A percentile compares a stretch with the other conserved stretches of the same genome.
These are phyloP conservation scores for Asterophora lycoperdoides DNA, from an alignment of 768 basidiomycete species.

Conservation along the genomic window DNA sequence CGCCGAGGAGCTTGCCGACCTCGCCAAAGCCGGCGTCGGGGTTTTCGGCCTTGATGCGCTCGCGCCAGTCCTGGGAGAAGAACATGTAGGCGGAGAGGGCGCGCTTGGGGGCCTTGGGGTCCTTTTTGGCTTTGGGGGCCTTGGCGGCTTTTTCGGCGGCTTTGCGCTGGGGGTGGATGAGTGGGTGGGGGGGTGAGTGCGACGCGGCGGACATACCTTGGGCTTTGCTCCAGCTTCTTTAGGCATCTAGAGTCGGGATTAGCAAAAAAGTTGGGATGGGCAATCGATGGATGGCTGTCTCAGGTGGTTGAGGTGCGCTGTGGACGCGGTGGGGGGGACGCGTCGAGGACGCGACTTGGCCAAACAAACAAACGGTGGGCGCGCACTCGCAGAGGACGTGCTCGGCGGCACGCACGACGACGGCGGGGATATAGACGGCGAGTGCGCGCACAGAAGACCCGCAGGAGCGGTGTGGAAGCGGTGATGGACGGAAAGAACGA, in stretches of 20 bases:
- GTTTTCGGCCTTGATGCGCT: constrained; percentile 93
- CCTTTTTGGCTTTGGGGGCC: constrained; percentile 60
- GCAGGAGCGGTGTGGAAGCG: neutral
- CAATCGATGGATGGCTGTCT: neutral
- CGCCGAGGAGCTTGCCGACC: constrained; percentile 91
- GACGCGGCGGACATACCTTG: constrained; percentile 43
- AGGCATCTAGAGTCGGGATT: constrained; percentile 55
- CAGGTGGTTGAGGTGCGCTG: too few species aligned
- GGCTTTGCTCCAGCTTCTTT: constrained; percentile 63
- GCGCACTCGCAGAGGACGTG: neutral
- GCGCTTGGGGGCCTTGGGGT: constrained; percentile 85
- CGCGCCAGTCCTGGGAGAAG: constrained; percentile 95
- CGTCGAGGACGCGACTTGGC: constrained; percentile 13
- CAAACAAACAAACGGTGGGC: constrained; percentile 15
- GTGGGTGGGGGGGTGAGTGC: constrained; percentile 3
- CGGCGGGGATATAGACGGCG: neutral
- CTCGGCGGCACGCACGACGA: constrained; percentile 1
- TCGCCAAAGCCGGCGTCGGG: constrained; percentile 94
- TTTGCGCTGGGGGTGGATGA: constrained; percentile 51
- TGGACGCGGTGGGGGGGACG: constrained; percentile 3
- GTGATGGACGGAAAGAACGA: neutral
- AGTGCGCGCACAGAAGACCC: neutral
- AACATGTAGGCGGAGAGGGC: constrained; percentile 98
- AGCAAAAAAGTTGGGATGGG: constrained; percentile 1
- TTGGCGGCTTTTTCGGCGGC: constrained; percentile 72